A percentile compares a stretch with the other conserved stretches of the same genome.
Conservation (phyloP, 2,329 filamentous ascomycete genomes). For the Fonsecaea monophora region DNA sequence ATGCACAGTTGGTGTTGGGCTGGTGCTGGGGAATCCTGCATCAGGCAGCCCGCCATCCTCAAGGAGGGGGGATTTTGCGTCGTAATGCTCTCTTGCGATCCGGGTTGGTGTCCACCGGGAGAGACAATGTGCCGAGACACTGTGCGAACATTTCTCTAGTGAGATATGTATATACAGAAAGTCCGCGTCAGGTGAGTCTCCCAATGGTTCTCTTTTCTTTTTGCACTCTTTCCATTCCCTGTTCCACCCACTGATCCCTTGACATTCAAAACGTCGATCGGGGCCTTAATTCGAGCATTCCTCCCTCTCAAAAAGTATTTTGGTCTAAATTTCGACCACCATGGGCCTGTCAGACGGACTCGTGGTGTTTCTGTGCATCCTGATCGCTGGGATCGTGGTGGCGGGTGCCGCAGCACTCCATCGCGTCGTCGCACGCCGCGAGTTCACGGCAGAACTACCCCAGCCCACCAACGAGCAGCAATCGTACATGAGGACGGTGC, state of each 20-base stretch:
- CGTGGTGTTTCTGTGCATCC: conserved; percentile 27
- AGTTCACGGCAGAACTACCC: conserved; percentile 11
- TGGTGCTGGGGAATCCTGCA: background rate
- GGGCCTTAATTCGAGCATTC: background rate
- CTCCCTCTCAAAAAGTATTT: background rate
- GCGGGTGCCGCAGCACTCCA: conserved; percentile 28
- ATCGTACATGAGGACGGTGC: conserved; percentile 26
- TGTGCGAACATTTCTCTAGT: background rate
- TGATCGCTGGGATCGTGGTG: conserved; percentile 26
- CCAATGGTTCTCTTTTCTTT: background rate
- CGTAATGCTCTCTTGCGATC: background rate
- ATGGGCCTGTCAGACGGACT: conserved; percentile 27
- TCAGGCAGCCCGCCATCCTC: conserved; percentile 2
- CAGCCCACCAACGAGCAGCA: conserved; percentile 22
- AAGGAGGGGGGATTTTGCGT: background rate
- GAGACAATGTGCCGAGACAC: conserved; percentile 12
- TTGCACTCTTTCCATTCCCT: background rate
- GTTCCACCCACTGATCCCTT: background rate
- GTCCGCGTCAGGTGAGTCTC: background rate
- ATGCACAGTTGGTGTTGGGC: background rate
- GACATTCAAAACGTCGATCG: background rate
- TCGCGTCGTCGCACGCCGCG: conserved; percentile 16
- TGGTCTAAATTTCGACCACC: background rate
- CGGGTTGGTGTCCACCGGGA: conserved; percentile 8
- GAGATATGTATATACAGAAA: background rate